A percentile compares a stretch with the other conserved stretches of the same genome.
Evolutionary conservation across 106 monocot species (phyloP).

Genomic region (Ottelia alismoides): DNA sequence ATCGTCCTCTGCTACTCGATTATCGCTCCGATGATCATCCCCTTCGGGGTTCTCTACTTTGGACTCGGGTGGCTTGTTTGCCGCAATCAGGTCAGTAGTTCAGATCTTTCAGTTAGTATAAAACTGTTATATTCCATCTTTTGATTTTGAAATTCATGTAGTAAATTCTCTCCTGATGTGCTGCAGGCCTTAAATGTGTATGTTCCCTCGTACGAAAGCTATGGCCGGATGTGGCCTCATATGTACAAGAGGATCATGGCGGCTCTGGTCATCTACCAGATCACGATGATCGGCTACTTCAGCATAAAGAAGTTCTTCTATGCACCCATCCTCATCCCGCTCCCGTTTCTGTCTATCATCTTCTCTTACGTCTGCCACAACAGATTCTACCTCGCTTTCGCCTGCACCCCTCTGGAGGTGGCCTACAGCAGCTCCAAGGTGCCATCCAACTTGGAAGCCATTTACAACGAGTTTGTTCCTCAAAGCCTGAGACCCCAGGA

Average conservation of each 20-base stretch:
- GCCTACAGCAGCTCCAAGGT: conserved; percentile 31
- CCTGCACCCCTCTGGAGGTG: conserved; percentile 60
- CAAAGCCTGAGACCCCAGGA: too few relatives aligned
- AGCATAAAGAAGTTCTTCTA: conserved; percentile 57
- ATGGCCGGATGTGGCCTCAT: conserved; percentile 98
- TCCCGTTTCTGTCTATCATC: conserved; percentile 41
- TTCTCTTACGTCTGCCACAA: conserved; percentile 48
- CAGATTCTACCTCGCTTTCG: conserved; percentile 61
- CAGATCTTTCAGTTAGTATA: not conserved
- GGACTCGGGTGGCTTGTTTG: conserved; percentile 81
- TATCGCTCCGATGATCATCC: conserved; percentile 86
- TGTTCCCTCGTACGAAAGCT: conserved; percentile 75
- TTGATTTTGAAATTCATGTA: too few relatives aligned
- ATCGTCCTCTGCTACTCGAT: conserved; percentile 91
- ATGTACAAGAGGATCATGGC: conserved; percentile 74
- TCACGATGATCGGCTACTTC: conserved; percentile 85
- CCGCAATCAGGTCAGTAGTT: conserved; percentile 53
- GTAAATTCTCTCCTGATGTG: too few relatives aligned
- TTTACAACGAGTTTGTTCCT: too few relatives aligned
- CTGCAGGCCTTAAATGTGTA: conserved; percentile 78
- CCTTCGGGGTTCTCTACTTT: conserved; percentile 81
- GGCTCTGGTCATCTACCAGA: conserved; percentile 70
- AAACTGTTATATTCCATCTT: not conserved
- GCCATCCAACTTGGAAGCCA: too few relatives aligned
- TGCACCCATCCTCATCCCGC: conserved; percentile 41